phyloP scores from a whole-genome alignment of 2,329 filamentous ascomycete species.

The Phaeosphaeriaceae sp. region DNA sequence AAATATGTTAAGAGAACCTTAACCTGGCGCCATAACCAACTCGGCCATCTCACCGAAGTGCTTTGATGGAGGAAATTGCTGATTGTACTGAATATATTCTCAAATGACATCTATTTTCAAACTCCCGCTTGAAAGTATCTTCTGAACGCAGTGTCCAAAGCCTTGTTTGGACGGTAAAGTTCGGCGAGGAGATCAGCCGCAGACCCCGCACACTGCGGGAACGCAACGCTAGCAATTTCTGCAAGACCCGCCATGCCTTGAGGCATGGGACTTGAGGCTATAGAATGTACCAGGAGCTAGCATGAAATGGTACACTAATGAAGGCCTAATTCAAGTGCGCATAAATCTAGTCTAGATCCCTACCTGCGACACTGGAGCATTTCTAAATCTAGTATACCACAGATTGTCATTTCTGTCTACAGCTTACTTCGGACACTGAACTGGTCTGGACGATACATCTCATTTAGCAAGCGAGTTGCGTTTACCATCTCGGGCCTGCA shows the following conservation, averaged over 20 bases:
- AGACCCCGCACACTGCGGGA: neutral
- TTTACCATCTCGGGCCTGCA: constrained; percentile 69
- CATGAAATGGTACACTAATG: neutral
- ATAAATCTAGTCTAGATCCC: neutral
- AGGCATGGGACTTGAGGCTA: neutral
- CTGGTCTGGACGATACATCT: constrained; percentile 44
- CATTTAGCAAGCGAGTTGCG: constrained; percentile 40
- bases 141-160: neutral
- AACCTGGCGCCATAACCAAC: constrained; percentile 48
- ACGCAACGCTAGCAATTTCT: neutral
- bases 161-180: neutral
- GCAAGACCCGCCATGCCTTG: neutral
- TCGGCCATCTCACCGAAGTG: constrained; percentile 40
- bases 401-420: constrained; percentile 9
- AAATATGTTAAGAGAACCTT: constrained; percentile 44
- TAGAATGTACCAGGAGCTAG: neutral
- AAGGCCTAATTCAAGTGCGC: neutral
- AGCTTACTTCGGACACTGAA: constrained; percentile 30
- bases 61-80: constrained; percentile 13
- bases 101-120: neutral
- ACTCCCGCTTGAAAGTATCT: neutral
- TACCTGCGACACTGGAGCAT: neutral
- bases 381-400: too few species aligned
- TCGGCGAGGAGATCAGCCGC: neutral
- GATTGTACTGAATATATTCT: neutral